Base-by-base conservation (phyloP, 2,329 filamentous ascomycete genomes). In the Dothidotthia symphoricarpi region DNA sequence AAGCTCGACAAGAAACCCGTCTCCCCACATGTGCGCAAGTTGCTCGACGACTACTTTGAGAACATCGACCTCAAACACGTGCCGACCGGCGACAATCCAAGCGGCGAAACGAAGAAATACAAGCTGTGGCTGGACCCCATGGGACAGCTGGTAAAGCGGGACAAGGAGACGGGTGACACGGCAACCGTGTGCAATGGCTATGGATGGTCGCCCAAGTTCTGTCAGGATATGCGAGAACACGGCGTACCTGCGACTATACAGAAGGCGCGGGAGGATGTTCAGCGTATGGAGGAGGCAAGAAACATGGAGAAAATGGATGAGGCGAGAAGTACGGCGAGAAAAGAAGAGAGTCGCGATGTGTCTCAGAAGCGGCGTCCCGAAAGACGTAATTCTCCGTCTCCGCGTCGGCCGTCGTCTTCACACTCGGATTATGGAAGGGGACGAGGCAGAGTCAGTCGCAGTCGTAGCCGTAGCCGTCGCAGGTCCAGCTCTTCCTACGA, bases 201-300 rank as follows among this genome's bases (percentile, higher is more conserved):
- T 60, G 89, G 88, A 44, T 95, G 89, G 89, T 91, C 88, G 4
- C 77, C 79, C 26, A 72, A 73, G 1, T 93, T 95, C 52, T 94
- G 87, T 61, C 75, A 87, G 50, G 86, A 85, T 57, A 93, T 93
- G 85, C 88, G 84, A 39, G 52, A 51, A n/a, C 37, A 57, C 5
- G 52, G 48, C 3, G 27, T 59, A 6, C 59, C 59, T 8, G 45
- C 55, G 24, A 50, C 32, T 5, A 53, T 62, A 15, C 45, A 45
- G 14, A 49, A 47, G 11, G 43, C 45, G 16, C 49, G 60, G 13
- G 53, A 59, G 16, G 49, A 51, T 24, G 32, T 34, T 12, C 37
- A 47, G 35, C 48, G 40, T 11, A 47, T 51, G 45, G 49, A 50
- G n/a, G 41, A 43, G 25, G 13, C 17, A 28, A 30, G 19, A 9